Evolutionary conservation across 1,284 basidiomycete genomes (phyloP), one percentile per base, ranked within the genome.

Genomic region (Boletellus deceptivus): DNA sequence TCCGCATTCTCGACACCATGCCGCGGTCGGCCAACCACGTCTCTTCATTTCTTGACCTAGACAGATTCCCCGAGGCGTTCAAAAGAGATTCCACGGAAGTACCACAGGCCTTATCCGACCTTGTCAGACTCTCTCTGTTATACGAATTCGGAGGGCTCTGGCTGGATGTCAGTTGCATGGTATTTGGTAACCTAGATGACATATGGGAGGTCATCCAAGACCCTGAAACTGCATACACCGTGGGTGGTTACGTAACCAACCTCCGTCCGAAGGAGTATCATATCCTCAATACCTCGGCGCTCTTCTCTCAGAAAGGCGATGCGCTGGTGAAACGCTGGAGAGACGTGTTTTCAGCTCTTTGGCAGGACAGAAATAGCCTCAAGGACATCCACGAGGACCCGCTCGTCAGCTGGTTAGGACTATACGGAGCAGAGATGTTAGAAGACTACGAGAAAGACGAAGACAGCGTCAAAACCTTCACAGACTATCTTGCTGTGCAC

Each of bases 111-210:
- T 34, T 25, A 25, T 52, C 50, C 42, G 50, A 53, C 34, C 50
- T 53, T 16, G 38, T 53, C 38, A 45, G 51, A 33, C 43, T 53
- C 22, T 51, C 43, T 10, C 38, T 53, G 5, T 36, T 53, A 4
- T 53, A 53, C 22, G 38, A 53, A 36, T 53, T 36, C 27, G 51
- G 50, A 33, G 51, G 51, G 3, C 20, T 53, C 22, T 53, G 51
- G 51, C 50, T 53, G 33, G 51, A 53, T 14, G 51, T 53, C 33
- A 6, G 43, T 14, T 53, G 51, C n/a, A 53, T 53, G 51, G 37
- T 52, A 25, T 52, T 52, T 40, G 40, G 50, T 18, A 37, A 52
- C 42, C 20, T 52, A 33, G 42, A 52, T 35, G 49, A 44, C 6
- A 44, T 52, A 20, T 52, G 50, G 50, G n/a, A 22, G 10, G 24